Base-by-base conservation (phyloP, 352 stramenopile species). In the Globisporangium polare region DNA sequence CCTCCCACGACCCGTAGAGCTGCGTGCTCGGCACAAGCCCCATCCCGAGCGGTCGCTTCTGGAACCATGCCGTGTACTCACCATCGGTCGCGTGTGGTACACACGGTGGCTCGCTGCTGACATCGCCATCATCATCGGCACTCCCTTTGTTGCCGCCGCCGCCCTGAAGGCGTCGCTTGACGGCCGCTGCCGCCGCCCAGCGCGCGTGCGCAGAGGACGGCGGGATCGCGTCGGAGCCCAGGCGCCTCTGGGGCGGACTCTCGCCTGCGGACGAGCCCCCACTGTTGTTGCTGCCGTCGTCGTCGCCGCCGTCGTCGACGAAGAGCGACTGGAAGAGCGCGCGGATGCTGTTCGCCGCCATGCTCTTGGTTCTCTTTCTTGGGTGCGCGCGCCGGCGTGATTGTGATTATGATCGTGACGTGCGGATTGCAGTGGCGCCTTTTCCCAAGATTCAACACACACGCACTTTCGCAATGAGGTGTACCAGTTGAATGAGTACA, bases 21-120 rank as follows among this genome's bases (percentile, higher is more conserved):
- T 90, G 83, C 58, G 83, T 89, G 61, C 78, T 89, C 18, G 83
- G 83, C 63, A 92, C 80, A 63, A 92, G 80, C 10, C 80, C 83
- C 54, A 92, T 74, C 17, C 83, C 83, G 22, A 92, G 75, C 39
- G 83, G 83, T 53, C 88, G 88, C 37, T 60, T 67, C 39, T 67
- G 58, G 60, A 92, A 90, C 53, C 73, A 85, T 26, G 80, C 78
- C 47, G 83, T 88, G 70, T 81, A 90, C 66, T 90, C 80, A 51
- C 80, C 80, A 22, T 90, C 80, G 0, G 87, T 70, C 15, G 62
- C 67, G 53, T 74, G 83, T 7, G 77, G 65, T 12, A 54, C 60
- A 56, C 88, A 90, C 59, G 66, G 55, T 15, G 65, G 29, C 59
- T 78, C 69, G 39, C 39, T 42, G 35, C 0, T n/a, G 9, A 5